Percentiles rank a stretch among this genome's conserved stretches.
Conservation (phyloP, 2,329 filamentous ascomycete species). For the Fusarium sp. region DNA sequence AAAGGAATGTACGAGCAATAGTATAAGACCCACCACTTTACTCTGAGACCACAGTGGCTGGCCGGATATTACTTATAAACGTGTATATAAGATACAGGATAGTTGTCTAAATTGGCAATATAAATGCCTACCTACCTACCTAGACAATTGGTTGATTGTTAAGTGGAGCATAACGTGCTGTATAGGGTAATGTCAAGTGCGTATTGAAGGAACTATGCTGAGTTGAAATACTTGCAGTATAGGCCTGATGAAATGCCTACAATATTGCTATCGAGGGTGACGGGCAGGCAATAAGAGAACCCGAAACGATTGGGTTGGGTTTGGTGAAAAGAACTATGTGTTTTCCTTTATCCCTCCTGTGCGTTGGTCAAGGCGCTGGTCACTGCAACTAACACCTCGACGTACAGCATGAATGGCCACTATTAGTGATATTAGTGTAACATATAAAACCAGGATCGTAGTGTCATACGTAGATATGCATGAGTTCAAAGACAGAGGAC, state of each 20-base stretch:
- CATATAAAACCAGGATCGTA: neutral
- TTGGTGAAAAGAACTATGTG: neutral
- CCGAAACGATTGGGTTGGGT: neutral
- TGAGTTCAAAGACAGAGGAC: neutral
- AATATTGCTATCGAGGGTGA: neutral
- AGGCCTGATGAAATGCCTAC: neutral
- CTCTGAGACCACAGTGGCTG: slow-evolving; percentile 62
- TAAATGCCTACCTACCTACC: neutral
- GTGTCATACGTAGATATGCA: neutral
- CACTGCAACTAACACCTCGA: neutral
- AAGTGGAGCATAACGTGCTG: neutral
- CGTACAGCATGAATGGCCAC: neutral
- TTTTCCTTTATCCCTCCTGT: neutral
- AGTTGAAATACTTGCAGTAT: neutral
- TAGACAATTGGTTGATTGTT: neutral
- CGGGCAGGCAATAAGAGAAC: no score
- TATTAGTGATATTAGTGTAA: neutral
- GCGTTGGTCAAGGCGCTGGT: neutral
- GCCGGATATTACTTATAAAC: slow-evolving; percentile 49
- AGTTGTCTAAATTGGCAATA: slow-evolving; percentile 49
- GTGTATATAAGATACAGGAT: slow-evolving; percentile 49
- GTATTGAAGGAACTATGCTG: neutral
- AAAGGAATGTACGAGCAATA: slow-evolving; percentile 58
- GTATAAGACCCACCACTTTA: slow-evolving; percentile 63
- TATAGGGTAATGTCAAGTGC: slow-evolving; percentile 4